Base-by-base conservation (phyloP, 2,329 filamentous ascomycete species). In the Phialophora chinensis region DNA sequence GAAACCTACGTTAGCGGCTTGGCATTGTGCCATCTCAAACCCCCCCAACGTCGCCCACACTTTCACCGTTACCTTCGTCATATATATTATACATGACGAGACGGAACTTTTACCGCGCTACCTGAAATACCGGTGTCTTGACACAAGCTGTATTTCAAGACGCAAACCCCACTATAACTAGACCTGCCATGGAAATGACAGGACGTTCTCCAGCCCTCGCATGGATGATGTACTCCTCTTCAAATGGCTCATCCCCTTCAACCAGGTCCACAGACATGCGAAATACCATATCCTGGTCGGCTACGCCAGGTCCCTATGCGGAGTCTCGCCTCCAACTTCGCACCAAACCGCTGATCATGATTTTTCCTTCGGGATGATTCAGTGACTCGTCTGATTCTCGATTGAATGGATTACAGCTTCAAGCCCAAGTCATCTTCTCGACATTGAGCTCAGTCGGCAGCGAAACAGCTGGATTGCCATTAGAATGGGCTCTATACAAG, bases 401-500 rank as follows among this genome's bases (percentile, higher is more conserved):
- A 5, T 4, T 38, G 35, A 38, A 12, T 38, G 35, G 35, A 38
- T 38, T 17, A 38, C 35, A 38, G 12, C 35, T 38, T 17, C 35
- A 42, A 17, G 35, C 35, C 35, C 14, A 42, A 17, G 2, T 42
- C 35, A 17, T 42, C 35, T 42, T 17, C 35, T 17, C 35, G 35
- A 38, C 17, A 17, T 38, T 17, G 35, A 38, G 35, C 35, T 17
- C 35, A 14, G 35, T 42, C 35, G 2, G 35, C 35, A 6, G 17
- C 35, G 35, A 42, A 14, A 42, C 6, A 42, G 14, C 14, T 14
- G 35, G 35, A 42, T 17, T 17, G 35, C 35, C 35, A 5, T 42
- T 42, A 42, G 14, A 42, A 59, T 59, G 56, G 56, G 56, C 14
- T 59, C 56, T 47, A 59, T 59, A 59, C 20, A 47, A 47, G 12